A percentile compares a stretch with the other conserved stretches of the same genome.
Evolutionary conservation across 805 yeast genomes (phyloP).

Genomic region (Starmerella asiatica): DNA sequence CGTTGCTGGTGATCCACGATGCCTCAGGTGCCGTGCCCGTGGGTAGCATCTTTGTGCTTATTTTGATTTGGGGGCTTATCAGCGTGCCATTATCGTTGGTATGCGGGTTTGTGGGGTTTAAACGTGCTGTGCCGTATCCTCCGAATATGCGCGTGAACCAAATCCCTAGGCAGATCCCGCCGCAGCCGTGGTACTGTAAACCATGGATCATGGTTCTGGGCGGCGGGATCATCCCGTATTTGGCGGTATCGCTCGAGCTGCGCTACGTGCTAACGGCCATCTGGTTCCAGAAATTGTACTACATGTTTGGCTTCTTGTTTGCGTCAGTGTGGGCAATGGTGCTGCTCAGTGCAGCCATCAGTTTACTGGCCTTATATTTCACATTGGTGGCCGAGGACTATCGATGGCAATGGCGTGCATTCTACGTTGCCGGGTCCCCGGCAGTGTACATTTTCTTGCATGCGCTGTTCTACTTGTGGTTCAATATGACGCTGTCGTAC

Average conservation of each 20-base stretch:
- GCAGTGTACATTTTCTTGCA: constrained; percentile 73
- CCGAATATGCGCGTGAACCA: constrained; percentile 82
- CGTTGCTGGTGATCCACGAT: constrained; percentile 59
- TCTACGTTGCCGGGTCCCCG: constrained; percentile 80
- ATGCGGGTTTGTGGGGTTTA: constrained; percentile 73
- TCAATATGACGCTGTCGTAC: constrained; percentile 54
- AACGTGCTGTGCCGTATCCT: constrained; percentile 39
- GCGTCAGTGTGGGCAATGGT: constrained; percentile 76
- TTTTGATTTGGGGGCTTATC: constrained; percentile 70
- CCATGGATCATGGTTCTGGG: constrained; percentile 53
- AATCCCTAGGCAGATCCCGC: constrained; percentile 91
- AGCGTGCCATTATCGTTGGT: constrained; percentile 72
- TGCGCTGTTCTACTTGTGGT: constrained; percentile 41
- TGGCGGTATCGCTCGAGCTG: constrained; percentile 87
- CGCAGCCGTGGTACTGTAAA: constrained; percentile 71
- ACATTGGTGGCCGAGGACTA: constrained; percentile 82
- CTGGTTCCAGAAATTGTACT: constrained; percentile 87
- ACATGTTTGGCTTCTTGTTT: constrained; percentile 95
- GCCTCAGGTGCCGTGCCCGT: constrained; percentile 93
- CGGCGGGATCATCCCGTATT: constrained; percentile 89
- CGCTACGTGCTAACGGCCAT: constrained; percentile 80
- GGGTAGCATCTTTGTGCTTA: constrained; percentile 73
- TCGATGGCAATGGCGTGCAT: constrained; percentile 94
- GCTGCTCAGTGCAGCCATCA: constrained; percentile 64
- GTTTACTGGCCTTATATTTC: constrained; percentile 69